Conservation (phyloP, 495 filamentous ascomycete genomes). For the Annulohypoxylon maeteangense region DNA sequence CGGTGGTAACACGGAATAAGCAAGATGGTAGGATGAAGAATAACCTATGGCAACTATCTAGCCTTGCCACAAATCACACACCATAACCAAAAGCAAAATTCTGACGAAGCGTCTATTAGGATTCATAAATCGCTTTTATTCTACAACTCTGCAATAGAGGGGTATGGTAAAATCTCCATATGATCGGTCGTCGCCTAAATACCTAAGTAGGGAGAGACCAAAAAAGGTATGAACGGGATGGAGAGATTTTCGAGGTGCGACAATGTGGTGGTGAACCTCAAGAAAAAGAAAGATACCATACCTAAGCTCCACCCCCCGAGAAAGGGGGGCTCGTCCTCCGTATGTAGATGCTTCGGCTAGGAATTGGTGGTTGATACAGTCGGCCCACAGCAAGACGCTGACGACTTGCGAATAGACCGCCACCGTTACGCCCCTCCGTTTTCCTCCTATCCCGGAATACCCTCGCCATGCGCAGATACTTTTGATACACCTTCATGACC, state of each 20-base stretch:
- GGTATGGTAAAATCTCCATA: conserved; percentile 29
- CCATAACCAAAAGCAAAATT: not conserved
- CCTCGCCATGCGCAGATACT: conserved; percentile 16
- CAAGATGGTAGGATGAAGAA: no score
- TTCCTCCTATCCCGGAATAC: conserved; percentile 26
- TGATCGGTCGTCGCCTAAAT: conserved; percentile 11
- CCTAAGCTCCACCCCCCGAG: conserved; percentile 6
- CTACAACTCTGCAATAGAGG: conserved; percentile 27
- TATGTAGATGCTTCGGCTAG: conserved; percentile 19
- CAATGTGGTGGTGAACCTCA: conserved; percentile 9
- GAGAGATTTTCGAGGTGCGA: conserved; percentile 17
- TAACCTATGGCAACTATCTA: not conserved
- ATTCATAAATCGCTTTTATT: conserved; percentile 37
- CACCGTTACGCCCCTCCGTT: conserved; percentile 23
- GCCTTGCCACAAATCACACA: not conserved
- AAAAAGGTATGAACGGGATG: not conserved
- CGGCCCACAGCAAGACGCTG: conserved; percentile 16
- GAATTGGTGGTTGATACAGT: conserved; percentile 11
- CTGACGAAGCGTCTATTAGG: conserved; percentile 21
- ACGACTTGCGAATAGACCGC: conserved; percentile 26
- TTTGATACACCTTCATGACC: conserved; percentile 26
- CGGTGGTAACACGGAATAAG: no score
- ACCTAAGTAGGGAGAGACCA: conserved; percentile 1
- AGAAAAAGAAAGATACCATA: conserved; percentile 28
- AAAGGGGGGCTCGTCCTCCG: not conserved